Evolutionary conservation across 2,329 filamentous ascomycete genomes (phyloP), one percentile per base, ranked within the genome.

Genomic region (Parafenestella ontariensis): DNA sequence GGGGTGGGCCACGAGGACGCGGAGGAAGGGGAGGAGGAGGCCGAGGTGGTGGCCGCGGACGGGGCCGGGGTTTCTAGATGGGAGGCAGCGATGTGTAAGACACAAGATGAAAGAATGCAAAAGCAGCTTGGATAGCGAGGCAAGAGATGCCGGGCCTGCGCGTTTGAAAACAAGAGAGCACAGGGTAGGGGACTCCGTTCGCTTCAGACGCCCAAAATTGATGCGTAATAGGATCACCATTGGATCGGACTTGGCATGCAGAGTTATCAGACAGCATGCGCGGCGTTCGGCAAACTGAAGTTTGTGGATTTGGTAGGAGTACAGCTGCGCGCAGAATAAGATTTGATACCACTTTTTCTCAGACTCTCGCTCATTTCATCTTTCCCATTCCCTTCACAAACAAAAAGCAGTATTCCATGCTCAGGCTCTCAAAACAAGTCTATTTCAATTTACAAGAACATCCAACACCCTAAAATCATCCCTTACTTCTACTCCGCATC

Each of bases 401-500:
- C 15, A 34, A 15, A 34, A 15, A 13, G 6, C 9, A 34, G 17
- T 13, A 17, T 5, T n/a, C 5, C 13, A 13, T n/a, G 28, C 17
- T 34, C 15, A 9, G 24, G 24, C 9, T 26, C 4, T 13, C 2
- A 17, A 34, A n/a, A 4, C 7, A 31, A 31, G 28, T 11, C 28
- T 34, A 34, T 17, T 34, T 17, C 15, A 5, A 34, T 3, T 15
- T 34, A n/a, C 15, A 34, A 34, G 13, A 5, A 34, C 31, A n/a
- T n/a, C n/a, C n/a, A n/a, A n/a, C n/a, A n/a, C n/a, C n/a, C 13
- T 36, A 31, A 44, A 21, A 21, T 39, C 29, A 20, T 40, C 11
- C 13, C 24, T 9, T 5, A 11, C 1, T 36, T n/a, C 31, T 85
- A 94, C 75, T 94, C 91, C 0, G 89, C 91, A 78, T 94, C 90